A percentile compares a stretch with the other conserved stretches of the same genome.
Conservation (phyloP, 2,329 filamentous ascomycete genomes). For the Emergomyces africanus region DNA sequence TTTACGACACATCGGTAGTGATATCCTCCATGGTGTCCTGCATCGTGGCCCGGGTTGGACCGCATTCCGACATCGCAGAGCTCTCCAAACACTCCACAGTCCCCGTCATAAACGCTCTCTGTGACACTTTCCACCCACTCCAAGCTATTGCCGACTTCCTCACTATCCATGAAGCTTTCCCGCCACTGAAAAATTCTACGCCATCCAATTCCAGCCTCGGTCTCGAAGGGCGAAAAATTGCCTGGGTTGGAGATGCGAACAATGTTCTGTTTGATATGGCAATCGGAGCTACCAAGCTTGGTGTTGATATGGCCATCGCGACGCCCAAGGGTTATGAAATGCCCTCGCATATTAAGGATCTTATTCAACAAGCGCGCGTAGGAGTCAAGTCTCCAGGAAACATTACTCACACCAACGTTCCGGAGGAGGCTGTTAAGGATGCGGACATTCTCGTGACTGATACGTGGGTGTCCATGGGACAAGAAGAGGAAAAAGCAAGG, state of each 20-base stretch:
- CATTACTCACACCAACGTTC: constrained; percentile 61
- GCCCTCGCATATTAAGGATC: constrained; percentile 55
- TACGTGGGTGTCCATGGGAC: constrained; percentile 98
- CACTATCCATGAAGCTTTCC: constrained; percentile 71
- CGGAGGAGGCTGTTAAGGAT: constrained; percentile 71
- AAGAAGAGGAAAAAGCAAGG: constrained; percentile 72
- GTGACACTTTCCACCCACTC: constrained; percentile 82
- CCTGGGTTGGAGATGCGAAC: constrained; percentile 94
- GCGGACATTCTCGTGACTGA: constrained; percentile 91
- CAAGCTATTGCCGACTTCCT: constrained; percentile 92
- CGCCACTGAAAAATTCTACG: constrained; percentile 24
- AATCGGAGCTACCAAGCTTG: constrained; percentile 75
- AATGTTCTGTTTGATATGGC: constrained; percentile 93
- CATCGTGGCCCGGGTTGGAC: constrained; percentile 67
- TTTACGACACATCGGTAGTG: constrained; percentile 84
- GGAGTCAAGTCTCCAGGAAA: constrained; percentile 49
- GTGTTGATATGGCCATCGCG: constrained; percentile 74
- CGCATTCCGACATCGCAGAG: constrained; percentile 60
- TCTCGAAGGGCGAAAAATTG: constrained; percentile 73
- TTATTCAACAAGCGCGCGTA: constrained; percentile 54
- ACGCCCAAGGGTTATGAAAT: constrained; percentile 78
- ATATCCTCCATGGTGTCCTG: constrained; percentile 88
- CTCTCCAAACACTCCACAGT: constrained; percentile 62
- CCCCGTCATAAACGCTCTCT: constrained; percentile 77
- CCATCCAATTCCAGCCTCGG: constrained; percentile 42